phyloP scores from a whole-genome alignment of 2,329 filamentous ascomycete genomes.

The Chalara sp. region DNA sequence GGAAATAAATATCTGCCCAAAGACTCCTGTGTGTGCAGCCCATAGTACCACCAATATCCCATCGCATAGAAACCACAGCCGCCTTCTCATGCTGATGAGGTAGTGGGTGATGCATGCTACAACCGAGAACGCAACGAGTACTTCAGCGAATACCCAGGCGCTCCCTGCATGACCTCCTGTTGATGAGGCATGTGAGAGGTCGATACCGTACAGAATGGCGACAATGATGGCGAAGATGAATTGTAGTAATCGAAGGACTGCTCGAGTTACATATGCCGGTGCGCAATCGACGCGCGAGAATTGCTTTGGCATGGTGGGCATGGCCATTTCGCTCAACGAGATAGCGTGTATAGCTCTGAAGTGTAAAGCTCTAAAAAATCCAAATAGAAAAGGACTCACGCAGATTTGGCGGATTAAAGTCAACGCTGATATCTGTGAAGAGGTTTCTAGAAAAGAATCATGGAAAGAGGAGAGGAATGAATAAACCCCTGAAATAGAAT shows the following conservation, averaged over 20 bases:
- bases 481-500: too few relatives aligned
- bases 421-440: too few relatives aligned
- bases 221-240: slow-evolving; percentile 69
- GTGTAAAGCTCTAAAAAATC: too few relatives aligned
- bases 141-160: slow-evolving; percentile 58
- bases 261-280: too few relatives aligned
- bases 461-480: too few relatives aligned
- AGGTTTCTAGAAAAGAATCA: too few relatives aligned
- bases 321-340: too few relatives aligned
- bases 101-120: slow-evolving; percentile 61
- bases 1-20: slow-evolving; percentile 48
- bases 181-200: slow-evolving; percentile 48
- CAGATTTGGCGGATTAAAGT: too few relatives aligned
- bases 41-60: slow-evolving; percentile 66
- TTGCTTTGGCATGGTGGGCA: too few relatives aligned
- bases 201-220: slow-evolving; percentile 66
- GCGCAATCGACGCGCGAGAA: too few relatives aligned
- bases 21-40: slow-evolving; percentile 73
- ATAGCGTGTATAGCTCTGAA: too few relatives aligned
- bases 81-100: slow-evolving; percentile 42
- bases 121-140: slow-evolving; percentile 57
- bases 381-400: too few relatives aligned
- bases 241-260: slow-evolving; percentile 58
- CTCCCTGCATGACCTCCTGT: slow-evolving; percentile 1
- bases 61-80: slow-evolving; percentile 58